A percentile compares a stretch with the other conserved stretches of the same genome.
Evolutionary conservation across 306 rosid species (phyloP).

Genomic region (Crotalaria pallida): DNA sequence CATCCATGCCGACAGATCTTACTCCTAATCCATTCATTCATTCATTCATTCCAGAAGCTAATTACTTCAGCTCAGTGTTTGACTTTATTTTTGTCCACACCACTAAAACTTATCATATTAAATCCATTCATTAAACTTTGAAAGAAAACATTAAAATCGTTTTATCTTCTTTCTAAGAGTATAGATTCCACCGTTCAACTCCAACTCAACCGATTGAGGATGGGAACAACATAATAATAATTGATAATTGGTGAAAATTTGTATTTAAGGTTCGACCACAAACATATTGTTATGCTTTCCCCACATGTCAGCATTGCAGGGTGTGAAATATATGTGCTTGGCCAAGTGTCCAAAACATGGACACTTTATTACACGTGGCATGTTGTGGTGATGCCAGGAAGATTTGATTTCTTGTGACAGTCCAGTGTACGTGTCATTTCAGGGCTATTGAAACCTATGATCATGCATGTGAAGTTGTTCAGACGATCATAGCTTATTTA

Average conservation of each 20-base stretch:
- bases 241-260: too few species aligned
- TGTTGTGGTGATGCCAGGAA: conserved; percentile 17
- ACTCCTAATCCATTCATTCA: too few species aligned
- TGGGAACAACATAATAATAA: conserved; percentile 14
- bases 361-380: conserved; percentile 27
- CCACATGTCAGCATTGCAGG: too few species aligned
- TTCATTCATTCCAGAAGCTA: not conserved
- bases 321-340: not conserved
- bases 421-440: conserved; percentile 46
- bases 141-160: not conserved
- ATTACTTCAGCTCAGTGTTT: not conserved
- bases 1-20: not conserved
- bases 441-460: conserved; percentile 7
- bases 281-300: too few species aligned
- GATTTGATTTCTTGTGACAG: not conserved
- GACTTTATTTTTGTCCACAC: conserved; percentile 6
- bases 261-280: too few species aligned
- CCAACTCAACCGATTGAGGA: conserved; percentile 22
- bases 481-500: conserved; percentile 18
- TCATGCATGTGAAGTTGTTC: conserved; percentile 10
- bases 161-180: not conserved
- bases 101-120: not conserved
- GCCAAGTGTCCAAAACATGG: conserved; percentile 29
- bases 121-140: not conserved
- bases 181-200: conserved; percentile 23